Evolutionary conservation across 805 yeast species (phyloP), one percentile per base, ranked within the genome.

Genomic region (Myxozyma mucilagina): DNA sequence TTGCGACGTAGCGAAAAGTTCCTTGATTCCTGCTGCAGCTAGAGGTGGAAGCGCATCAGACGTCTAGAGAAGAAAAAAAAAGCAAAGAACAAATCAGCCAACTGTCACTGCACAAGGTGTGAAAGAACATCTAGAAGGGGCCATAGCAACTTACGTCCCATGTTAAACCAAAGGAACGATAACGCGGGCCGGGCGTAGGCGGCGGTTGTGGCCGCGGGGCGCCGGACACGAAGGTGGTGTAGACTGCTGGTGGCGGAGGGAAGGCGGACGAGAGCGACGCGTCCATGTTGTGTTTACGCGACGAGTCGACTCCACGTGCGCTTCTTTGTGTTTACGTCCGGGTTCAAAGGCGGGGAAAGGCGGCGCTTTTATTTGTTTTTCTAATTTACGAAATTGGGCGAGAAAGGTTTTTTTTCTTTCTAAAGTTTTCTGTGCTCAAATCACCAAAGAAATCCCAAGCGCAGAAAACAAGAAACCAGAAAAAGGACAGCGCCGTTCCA

Each of bases 241-340:
- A 53, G 39, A 54, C 53, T 8, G 36, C 39, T 8, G 99, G 99
- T 1, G 99, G 98, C 1, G 96, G 96, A 1, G 99, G 99, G 68
- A 89, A 94, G 45, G 93, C 79, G 6, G 97, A 84, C 14, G 97
- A 81, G 39, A 78, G 70, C 29, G 74, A 75, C 31, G 57, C 42
- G 42, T 49, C 62, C 61, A 48, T 38, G 51, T 18, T 11, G 29
- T 5, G 42, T 3, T 11, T 45, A 16, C 16, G 54, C 34, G 35
- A 20, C n/a, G n/a, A n/a, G n/a, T n/a, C n/a, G n/a, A n/a, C n/a
- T n/a, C n/a, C n/a, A n/a, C n/a, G n/a, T n/a, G n/a, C n/a, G n/a
- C n/a, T n/a, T n/a, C n/a, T n/a, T n/a, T n/a, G n/a, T n/a, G n/a
- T n/a, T n/a, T n/a, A n/a, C n/a, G n/a, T n/a, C n/a, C n/a, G n/a